Percentiles rank a stretch among this genome's conserved stretches.
phyloP scores from a whole-genome alignment of 805 yeast genomes.

The Metschnikowia borealis region DNA sequence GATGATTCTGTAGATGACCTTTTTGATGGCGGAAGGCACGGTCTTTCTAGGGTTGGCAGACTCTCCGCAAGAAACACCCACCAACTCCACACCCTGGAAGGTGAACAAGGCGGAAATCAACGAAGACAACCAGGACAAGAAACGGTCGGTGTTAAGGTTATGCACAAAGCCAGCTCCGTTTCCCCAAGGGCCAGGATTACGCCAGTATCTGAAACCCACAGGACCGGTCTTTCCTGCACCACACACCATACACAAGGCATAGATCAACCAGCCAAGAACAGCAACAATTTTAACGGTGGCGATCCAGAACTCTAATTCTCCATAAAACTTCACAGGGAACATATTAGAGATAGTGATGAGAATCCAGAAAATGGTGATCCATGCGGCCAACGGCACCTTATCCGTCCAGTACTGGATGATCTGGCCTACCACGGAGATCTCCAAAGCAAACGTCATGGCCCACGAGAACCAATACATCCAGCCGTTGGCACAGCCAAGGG shows the following conservation, averaged over 20 bases:
- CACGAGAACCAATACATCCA: constrained; percentile 76
- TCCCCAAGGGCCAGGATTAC: constrained; percentile 75
- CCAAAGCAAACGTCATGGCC: constrained; percentile 74
- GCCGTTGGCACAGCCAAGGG: constrained; percentile 69
- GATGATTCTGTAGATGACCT: constrained; percentile 62
- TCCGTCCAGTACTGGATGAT: constrained; percentile 59
- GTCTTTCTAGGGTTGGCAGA: constrained; percentile 63
- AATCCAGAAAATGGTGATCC: constrained; percentile 67
- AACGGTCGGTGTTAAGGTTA: constrained; percentile 50
- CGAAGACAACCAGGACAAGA: constrained; percentile 67
- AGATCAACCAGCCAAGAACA: constrained; percentile 65
- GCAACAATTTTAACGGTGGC: constrained; percentile 65
- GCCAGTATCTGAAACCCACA: constrained; percentile 77
- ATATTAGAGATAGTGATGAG: constrained; percentile 51
- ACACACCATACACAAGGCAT: constrained; percentile 66
- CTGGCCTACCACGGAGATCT: constrained; percentile 68
- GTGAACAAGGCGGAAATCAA: constrained; percentile 75
- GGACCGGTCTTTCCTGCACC: constrained; percentile 71
- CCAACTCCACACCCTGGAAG: constrained; percentile 74
- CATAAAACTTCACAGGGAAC: constrained; percentile 66
- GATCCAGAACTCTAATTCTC: constrained; percentile 75
- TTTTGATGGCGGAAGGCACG: constrained; percentile 68
- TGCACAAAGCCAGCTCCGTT: constrained; percentile 50
- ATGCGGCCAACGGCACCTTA: constrained; percentile 66
- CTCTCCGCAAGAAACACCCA: constrained; percentile 76